phyloP scores from a whole-genome alignment of 352 stramenopile genomes.

The Chrysophaeum taylorii region DNA sequence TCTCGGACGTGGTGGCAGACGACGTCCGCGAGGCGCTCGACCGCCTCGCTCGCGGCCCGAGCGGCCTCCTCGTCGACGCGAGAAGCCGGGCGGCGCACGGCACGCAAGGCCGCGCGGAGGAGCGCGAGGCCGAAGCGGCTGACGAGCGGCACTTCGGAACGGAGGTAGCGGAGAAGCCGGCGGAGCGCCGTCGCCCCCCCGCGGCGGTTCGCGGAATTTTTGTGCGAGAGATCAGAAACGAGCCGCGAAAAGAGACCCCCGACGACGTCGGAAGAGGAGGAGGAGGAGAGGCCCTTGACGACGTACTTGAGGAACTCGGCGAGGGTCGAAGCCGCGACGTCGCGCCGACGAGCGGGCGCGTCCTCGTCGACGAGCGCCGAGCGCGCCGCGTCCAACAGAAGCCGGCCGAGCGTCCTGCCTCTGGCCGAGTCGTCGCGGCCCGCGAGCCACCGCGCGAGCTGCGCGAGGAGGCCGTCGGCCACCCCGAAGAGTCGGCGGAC shows the following conservation, averaged over 20 bases:
- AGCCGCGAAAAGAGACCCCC: not conserved
- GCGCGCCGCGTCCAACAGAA: not conserved
- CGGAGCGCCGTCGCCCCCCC: not conserved
- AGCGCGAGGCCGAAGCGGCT: not conserved
- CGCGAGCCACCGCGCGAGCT: not conserved
- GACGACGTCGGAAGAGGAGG: not conserved
- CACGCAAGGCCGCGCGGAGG: not conserved
- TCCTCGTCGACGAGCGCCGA: not conserved
- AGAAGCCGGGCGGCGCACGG: not conserved
- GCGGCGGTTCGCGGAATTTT: not conserved
- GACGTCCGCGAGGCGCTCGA: not conserved
- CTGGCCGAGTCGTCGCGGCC: no score
- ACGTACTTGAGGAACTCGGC: constrained; percentile 1
- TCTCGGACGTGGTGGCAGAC: not conserved
- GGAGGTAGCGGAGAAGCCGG: not conserved
- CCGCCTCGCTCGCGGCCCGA: not conserved
- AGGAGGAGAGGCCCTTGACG: not conserved
- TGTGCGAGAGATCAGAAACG: not conserved
- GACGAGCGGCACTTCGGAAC: not conserved
- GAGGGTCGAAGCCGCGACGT: not conserved
- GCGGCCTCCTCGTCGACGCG: not conserved
- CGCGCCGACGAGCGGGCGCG: not conserved
- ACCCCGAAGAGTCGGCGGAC: not conserved
- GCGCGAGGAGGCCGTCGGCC: not conserved
- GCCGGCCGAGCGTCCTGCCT: not conserved